Evolutionary conservation across 768 basidiomycete genomes (phyloP), one percentile per base, ranked within the genome.

Genomic region (Tylopilus sp.): DNA sequence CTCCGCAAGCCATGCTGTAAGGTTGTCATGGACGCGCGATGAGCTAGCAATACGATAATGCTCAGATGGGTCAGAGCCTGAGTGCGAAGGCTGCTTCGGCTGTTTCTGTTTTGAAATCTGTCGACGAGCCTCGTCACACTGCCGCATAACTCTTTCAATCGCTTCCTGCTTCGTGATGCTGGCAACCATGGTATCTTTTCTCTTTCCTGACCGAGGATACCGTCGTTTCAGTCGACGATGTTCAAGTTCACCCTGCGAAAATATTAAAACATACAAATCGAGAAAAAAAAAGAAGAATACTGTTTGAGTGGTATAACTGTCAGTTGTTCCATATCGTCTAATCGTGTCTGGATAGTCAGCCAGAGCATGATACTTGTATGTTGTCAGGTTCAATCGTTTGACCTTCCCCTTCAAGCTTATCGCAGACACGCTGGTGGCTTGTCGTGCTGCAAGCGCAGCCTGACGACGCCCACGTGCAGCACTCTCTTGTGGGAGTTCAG

Each of bases 171-270:
- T 48, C 0, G 66, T 63, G 21, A 78, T 73, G 14, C 50, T 76
- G 4, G 46, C 4, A 14, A 28, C n/a, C 25, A 63, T 1, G 29
- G 11, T 4, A 0, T 12, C 29, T 66, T 45, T 52, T 16, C 62
- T 68, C 47, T 76, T 77, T 52, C 73, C 74, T 0, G 74, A 74
- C 1, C 62, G 46, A 0, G 47, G 57, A 45, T 74, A 79, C 13
- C 71, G 54, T 0, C 59, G 61, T 55, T 80, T 79, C 10, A 71
- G 50, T 0, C 48, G 54, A 0, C 65, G 56, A 45, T 79, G 76
- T 43, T 74, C 63, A 0, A 70, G 63, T 49, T 77, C 75, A 9
- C 73, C 71, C n/a, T n/a, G n/a, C n/a, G n/a, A n/a, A n/a, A n/a
- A n/a, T n/a, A n/a, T n/a, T n/a, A n/a, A n/a, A n/a, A n/a, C n/a